Conservation (phyloP, 306 rosid species). For the Calophaca sinica region DNA sequence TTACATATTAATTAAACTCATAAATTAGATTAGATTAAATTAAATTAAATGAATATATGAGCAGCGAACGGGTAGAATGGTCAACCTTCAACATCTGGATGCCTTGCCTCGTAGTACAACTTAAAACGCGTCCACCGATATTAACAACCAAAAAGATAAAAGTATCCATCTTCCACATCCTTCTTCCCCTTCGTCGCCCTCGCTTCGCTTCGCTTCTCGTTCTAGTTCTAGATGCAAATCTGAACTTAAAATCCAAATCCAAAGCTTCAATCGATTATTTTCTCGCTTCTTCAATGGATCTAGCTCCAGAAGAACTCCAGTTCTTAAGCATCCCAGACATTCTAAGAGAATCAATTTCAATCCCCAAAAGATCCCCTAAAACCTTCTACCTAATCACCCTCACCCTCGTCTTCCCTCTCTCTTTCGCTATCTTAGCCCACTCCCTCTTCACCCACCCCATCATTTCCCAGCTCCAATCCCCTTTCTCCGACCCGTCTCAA, state of each 20-base stretch:
- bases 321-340: slow-evolving; percentile 63
- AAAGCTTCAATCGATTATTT: too few species aligned
- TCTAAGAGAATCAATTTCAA: slow-evolving; percentile 73
- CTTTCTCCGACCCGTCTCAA: slow-evolving; percentile 63
- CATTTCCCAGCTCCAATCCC: slow-evolving; percentile 67
- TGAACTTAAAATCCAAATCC: neutral
- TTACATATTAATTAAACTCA: too few species aligned
- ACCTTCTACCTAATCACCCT: slow-evolving; percentile 88
- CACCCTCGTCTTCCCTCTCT: slow-evolving; percentile 84
- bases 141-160: too few species aligned
- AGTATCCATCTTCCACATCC: neutral
- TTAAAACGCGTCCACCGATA: slow-evolving; percentile 3
- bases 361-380: slow-evolving; percentile 80
- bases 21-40: too few species aligned
- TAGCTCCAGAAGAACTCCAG: slow-evolving; percentile 87
- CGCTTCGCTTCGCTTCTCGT: neutral
- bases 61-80: neutral
- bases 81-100: slow-evolving; percentile 30
- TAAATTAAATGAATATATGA: too few species aligned
- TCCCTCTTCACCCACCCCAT: slow-evolving; percentile 92
- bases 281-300: slow-evolving; percentile 62
- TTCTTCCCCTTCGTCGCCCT: neutral
- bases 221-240: neutral
- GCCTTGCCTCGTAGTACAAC: neutral
- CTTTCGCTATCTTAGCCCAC: slow-evolving; percentile 91